Percentiles rank a stretch among this genome's conserved stretches.
Evolutionary conservation across 768 basidiomycete genomes (phyloP).

Genomic region (Pholiota microspora): DNA sequence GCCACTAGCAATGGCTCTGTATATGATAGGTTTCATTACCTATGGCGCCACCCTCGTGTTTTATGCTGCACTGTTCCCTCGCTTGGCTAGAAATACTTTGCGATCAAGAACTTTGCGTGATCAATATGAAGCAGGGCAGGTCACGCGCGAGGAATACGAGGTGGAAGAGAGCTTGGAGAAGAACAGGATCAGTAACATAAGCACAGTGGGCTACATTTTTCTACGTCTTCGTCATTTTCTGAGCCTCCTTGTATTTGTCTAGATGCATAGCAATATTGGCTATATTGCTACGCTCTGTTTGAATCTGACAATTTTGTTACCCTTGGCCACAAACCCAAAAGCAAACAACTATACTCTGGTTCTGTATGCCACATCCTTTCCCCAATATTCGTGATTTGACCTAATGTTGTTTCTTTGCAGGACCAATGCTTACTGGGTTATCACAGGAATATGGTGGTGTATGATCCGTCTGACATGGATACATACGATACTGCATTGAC

Average conservation of each 20-base stretch:
- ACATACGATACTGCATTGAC: not conserved
- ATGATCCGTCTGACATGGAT: constrained; percentile 24
- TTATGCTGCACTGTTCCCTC: constrained; percentile 76
- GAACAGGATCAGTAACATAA: constrained; percentile 83
- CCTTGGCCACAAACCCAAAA: constrained; percentile 51
- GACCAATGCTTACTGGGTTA: constrained; percentile 73
- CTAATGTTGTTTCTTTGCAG: constrained; percentile 28
- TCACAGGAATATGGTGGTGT: constrained; percentile 90
- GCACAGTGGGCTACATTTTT: no score
- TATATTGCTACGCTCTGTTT: constrained; percentile 64
- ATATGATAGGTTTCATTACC: constrained; percentile 75
- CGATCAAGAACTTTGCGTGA: constrained; percentile 55
- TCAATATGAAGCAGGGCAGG: constrained; percentile 58
- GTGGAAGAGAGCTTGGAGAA: constrained; percentile 77
- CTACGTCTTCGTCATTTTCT: no score
- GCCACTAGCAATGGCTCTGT: constrained; percentile 75
- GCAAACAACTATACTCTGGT: constrained; percentile 76
- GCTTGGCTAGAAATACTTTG: constrained; percentile 75
- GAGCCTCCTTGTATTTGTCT: not conserved
- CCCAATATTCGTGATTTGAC: not conserved
- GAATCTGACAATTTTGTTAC: constrained; percentile 70
- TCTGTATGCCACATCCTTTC: constrained; percentile 44
- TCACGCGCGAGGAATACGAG: constrained; percentile 63
- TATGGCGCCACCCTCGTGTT: constrained; percentile 84
- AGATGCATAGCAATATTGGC: constrained; percentile 79